These are phyloP conservation scores for Eutrema heterophyllum DNA, from an alignment of 345 rosid genomes.

Conservation along the genomic window DNA sequence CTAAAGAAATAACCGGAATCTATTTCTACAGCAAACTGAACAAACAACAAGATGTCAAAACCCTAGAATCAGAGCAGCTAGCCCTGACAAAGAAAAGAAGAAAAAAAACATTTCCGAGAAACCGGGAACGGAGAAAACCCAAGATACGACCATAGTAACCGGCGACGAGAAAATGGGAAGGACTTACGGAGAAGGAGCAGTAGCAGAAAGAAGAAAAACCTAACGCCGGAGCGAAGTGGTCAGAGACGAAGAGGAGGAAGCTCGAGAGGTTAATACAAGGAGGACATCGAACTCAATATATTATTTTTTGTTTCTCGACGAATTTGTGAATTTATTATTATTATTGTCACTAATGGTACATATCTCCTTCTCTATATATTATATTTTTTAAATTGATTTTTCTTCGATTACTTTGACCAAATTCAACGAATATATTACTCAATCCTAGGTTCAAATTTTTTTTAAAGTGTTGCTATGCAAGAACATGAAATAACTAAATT, in stretches of 20 bases:
- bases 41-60: neutral
- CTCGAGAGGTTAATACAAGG: neutral
- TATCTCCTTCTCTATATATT: neutral
- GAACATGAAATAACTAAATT: neutral
- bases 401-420: no score
- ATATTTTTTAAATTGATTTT: no score
- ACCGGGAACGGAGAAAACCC: neutral
- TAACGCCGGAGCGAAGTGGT: neutral
- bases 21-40: neutral
- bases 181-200: neutral
- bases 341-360: neutral
- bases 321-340: neutral
- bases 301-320: neutral
- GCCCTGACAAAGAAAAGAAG: neutral
- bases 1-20: neutral
- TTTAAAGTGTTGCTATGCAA: neutral
- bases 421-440: neutral
- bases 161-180: neutral
- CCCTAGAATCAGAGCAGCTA: constrained; percentile 14
- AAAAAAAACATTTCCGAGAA: neutral
- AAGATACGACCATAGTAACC: neutral
- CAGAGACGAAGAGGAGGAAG: neutral
- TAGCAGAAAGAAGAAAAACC: neutral
- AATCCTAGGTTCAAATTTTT: neutral
- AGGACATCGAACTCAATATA: neutral